These are phyloP conservation scores for Mortierella sp. DNA, from an alignment of 371 early-diverging fungal genomes.

Conservation along the genomic window DNA sequence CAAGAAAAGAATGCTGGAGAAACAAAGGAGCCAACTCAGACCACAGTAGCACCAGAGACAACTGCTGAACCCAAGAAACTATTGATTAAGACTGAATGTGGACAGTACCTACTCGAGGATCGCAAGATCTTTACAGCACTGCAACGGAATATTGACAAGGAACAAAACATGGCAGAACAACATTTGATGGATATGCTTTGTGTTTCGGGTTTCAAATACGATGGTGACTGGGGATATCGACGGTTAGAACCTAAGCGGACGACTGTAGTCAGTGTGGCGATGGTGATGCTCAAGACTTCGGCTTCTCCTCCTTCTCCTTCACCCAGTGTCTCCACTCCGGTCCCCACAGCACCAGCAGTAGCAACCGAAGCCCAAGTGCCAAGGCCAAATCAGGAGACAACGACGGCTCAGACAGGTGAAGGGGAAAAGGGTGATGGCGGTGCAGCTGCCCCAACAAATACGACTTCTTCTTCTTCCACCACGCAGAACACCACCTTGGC, in stretches of 20 bases:
- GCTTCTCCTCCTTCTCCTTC: constrained; percentile 36
- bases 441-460: too few relatives aligned
- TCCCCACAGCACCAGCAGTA: neutral
- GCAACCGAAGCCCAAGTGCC: constrained; percentile 2
- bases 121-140: constrained; percentile 81
- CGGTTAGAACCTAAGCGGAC: constrained; percentile 73
- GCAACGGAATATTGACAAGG: constrained; percentile 74
- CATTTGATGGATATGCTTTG: constrained; percentile 92
- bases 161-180: constrained; percentile 81
- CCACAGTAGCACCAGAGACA: constrained; percentile 5
- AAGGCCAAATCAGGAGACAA: constrained; percentile 3
- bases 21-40: too few relatives aligned
- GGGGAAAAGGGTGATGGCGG: too few relatives aligned
- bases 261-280: constrained; percentile 73
- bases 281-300: constrained; percentile 79
- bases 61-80: constrained; percentile 52
- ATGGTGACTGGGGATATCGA: constrained; percentile 85
- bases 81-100: constrained; percentile 71
- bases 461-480: too few relatives aligned
- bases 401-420: too few relatives aligned
- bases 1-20: constrained; percentile 66
- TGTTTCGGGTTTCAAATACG: constrained; percentile 78
- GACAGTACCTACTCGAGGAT: constrained; percentile 69
- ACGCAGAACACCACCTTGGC: too few relatives aligned
- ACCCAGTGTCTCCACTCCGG: neutral